A percentile compares a stretch with the other conserved stretches of the same genome.
These are phyloP conservation scores for Isabelozyma gotoi DNA, from an alignment of 805 yeast genomes.

Conservation along the genomic window DNA sequence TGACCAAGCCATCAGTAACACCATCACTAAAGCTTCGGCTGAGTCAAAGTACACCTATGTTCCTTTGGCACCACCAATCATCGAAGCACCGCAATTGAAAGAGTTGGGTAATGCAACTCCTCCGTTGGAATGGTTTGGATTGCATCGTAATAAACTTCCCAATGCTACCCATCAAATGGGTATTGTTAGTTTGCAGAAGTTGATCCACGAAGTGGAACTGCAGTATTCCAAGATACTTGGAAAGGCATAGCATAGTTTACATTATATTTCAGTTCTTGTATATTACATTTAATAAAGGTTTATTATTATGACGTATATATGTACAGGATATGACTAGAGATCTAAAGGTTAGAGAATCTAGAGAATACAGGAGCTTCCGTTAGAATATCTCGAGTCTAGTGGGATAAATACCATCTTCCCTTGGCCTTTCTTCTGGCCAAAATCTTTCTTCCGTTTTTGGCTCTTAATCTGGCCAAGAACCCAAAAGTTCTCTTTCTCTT, in stretches of 20 bases:
- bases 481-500: constrained; percentile 90
- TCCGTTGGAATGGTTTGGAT: constrained; percentile 97
- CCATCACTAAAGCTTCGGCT: constrained; percentile 35
- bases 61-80: constrained; percentile 72
- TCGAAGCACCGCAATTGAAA: constrained; percentile 84
- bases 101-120: constrained; percentile 98
- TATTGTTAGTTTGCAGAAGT: constrained; percentile 68
- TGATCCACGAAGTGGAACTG: constrained; percentile 67
- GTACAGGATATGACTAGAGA: neutral
- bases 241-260: constrained; percentile 29
- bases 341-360: neutral
- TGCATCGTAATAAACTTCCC: constrained; percentile 84
- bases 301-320: neutral
- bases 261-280: neutral
- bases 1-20: constrained; percentile 37
- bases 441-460: constrained; percentile 74
- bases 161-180: constrained; percentile 79
- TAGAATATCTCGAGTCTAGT: constrained; percentile 47
- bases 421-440: constrained; percentile 76
- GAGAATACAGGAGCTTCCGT: neutral
- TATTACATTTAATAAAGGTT: neutral
- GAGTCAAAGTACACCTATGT: constrained; percentile 51
- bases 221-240: constrained; percentile 53
- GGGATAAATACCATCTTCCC: constrained; percentile 91
- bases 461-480: constrained; percentile 78